Conservation (phyloP, 371 early-diverging fungal species). For the Mortierella sp. region DNA sequence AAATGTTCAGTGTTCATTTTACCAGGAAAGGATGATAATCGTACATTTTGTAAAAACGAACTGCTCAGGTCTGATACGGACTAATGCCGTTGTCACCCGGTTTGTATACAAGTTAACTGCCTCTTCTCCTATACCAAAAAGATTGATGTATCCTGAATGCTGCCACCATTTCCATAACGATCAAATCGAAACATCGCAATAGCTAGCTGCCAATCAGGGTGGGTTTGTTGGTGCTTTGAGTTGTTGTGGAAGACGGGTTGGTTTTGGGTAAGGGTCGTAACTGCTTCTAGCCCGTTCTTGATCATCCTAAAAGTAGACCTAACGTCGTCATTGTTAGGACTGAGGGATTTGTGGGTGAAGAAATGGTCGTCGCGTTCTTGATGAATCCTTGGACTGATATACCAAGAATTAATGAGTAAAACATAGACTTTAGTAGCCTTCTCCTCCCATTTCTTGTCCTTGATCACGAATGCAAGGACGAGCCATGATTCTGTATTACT, state of each 20-base stretch:
- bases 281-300: slow-evolving; percentile 12
- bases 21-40: no score
- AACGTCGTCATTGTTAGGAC: neutral
- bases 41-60: no score
- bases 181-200: slow-evolving; percentile 3
- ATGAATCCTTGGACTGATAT: neutral
- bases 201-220: slow-evolving; percentile 17
- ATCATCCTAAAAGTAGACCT: slow-evolving; percentile 5
- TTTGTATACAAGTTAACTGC: no score
- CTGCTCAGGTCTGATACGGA: no score
- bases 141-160: no score
- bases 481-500: neutral
- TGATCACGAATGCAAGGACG: neutral
- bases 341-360: neutral
- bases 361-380: neutral
- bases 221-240: slow-evolving; percentile 7
- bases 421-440: neutral
- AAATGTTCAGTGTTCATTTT: no score
- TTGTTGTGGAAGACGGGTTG: slow-evolving; percentile 16
- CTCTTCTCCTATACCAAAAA: no score
- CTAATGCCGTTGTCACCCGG: no score
- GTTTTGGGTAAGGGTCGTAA: slow-evolving; percentile 6
- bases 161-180: neutral
- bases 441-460: neutral
- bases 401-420: neutral